Conservation (phyloP, 1,284 basidiomycete species). For the Entoloma clypeatum region DNA sequence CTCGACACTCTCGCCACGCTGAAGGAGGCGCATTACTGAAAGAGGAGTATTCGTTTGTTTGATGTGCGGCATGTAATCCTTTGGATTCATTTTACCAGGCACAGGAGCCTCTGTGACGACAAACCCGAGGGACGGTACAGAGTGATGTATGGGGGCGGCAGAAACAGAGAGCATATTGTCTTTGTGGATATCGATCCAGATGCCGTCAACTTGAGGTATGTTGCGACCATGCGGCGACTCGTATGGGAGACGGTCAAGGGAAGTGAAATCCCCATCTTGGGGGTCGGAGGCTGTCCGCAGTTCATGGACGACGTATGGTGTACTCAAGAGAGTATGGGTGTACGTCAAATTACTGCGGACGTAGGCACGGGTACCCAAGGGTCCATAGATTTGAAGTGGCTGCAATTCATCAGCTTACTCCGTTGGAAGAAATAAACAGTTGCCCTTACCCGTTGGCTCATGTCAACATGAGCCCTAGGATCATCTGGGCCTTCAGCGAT, state of each 20-base stretch:
- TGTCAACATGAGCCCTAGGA: slow-evolving; percentile 40
- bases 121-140: slow-evolving; percentile 82
- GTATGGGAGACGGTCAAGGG: slow-evolving; percentile 42
- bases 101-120: slow-evolving; percentile 75
- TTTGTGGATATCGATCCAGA: slow-evolving; percentile 70
- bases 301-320: slow-evolving; percentile 88
- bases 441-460: slow-evolving; percentile 32
- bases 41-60: slow-evolving; percentile 72
- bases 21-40: slow-evolving; percentile 65
- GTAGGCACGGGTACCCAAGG: slow-evolving; percentile 80
- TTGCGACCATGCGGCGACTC: slow-evolving; percentile 70
- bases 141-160: slow-evolving; percentile 81
- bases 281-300: slow-evolving; percentile 64
- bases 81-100: slow-evolving; percentile 71
- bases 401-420: slow-evolving; percentile 23
- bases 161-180: slow-evolving; percentile 66
- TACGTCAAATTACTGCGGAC: slow-evolving; percentile 70
- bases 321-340: slow-evolving; percentile 68
- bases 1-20: slow-evolving; percentile 63
- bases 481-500: slow-evolving; percentile 58
- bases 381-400: slow-evolving; percentile 86
- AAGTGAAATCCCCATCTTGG: slow-evolving; percentile 42
- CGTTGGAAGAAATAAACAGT: not conserved
- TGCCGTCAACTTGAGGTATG: slow-evolving; percentile 57
- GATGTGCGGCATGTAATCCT: slow-evolving; percentile 58